phyloP scores from a whole-genome alignment of 176 grass and related monocot genomes.

The Avena sativa region DNA sequence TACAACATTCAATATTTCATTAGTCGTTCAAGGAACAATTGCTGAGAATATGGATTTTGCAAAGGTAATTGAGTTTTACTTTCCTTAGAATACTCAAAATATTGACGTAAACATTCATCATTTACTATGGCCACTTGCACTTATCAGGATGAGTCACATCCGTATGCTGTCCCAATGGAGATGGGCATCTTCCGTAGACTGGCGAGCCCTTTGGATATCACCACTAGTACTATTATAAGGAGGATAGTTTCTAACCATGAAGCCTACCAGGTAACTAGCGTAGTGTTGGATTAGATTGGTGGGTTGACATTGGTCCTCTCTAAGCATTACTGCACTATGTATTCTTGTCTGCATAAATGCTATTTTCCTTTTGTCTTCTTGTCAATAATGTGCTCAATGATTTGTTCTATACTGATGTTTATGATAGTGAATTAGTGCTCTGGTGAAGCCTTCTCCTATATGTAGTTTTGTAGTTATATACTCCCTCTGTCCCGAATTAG shows the following conservation, averaged over 20 bases:
- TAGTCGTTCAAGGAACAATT: conserved; percentile 81
- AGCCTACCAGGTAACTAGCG: conserved; percentile 77
- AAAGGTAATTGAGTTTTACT: conserved; percentile 46
- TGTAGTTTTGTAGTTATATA: not conserved
- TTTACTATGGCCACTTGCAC: conserved; percentile 18
- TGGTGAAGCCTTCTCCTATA: conserved; percentile 20
- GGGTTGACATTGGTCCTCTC: not conserved
- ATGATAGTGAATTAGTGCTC: conserved; percentile 16
- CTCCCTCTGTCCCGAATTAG: too few relatives aligned
- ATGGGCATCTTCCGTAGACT: conserved; percentile 79
- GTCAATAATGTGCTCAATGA: conserved; percentile 28
- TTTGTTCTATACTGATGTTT: conserved; percentile 33
- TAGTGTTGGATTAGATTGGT: conserved; percentile 1
- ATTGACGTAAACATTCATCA: conserved; percentile 8
- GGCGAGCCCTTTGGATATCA: conserved; percentile 84
- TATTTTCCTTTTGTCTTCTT: conserved; percentile 27
- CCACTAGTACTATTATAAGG: conserved; percentile 96
- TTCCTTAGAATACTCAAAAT: conserved; percentile 28
- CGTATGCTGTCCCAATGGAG: conserved; percentile 81
- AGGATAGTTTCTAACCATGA: conserved; percentile 98
- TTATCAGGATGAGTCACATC: conserved; percentile 81
- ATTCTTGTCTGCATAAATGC: conserved; percentile 6
- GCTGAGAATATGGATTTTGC: conserved; percentile 87
- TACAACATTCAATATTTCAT: conserved; percentile 85
- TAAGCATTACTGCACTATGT: conserved; percentile 18